Base-by-base conservation (phyloP, 768 basidiomycete species). In the Leucogyrophana mollusca region DNA sequence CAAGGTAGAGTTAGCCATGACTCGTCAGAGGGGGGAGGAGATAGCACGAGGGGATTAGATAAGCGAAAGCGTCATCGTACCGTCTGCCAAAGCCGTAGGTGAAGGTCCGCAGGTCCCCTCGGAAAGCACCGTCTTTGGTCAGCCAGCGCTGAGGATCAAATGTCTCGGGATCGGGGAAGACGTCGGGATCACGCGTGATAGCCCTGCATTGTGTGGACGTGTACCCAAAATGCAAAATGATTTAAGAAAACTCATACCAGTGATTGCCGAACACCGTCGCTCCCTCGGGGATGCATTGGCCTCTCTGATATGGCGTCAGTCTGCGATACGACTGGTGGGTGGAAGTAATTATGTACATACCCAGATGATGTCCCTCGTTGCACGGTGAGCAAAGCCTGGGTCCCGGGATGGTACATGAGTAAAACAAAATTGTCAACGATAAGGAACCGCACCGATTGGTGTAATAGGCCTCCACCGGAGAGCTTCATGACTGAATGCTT, bases 81-180 rank as follows among this genome's bases (percentile, higher is more conserved):
- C 57, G 48, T 53, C 77, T 59, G 10, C 80, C 80, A 51, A 79
- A 82, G 1, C 82, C 80, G 46, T 79, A 84, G 2, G 72, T 49
- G 50, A 71, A 82, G 7, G 64, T 65, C 42, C 69, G 71, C 2
- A 80, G 47, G 44, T 79, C 77, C 2, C 74, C 70, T 22, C 70
- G 68, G 0, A 83, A 35, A 23, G 61, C 67, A 1, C 76, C 77
- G 2, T 76, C 59, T 14, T 41, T 14, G 23, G 59, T 50, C 10
- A 83, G 43, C 82, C 82, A 85, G 16, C 83, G 66, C 50, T 76
- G 72, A 8, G 82, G 82, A 33, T 79, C 61, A 51, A 84, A 85
- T 8, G 27, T 52, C 52, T 84, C 73, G 10, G 76, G 75, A 47
- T 78, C 66, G 1, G 76, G 70, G 61, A 82, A 78, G 9, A 72